Conservation (phyloP, 352 stramenopile species). For the Globisporangium barbulae region DNA sequence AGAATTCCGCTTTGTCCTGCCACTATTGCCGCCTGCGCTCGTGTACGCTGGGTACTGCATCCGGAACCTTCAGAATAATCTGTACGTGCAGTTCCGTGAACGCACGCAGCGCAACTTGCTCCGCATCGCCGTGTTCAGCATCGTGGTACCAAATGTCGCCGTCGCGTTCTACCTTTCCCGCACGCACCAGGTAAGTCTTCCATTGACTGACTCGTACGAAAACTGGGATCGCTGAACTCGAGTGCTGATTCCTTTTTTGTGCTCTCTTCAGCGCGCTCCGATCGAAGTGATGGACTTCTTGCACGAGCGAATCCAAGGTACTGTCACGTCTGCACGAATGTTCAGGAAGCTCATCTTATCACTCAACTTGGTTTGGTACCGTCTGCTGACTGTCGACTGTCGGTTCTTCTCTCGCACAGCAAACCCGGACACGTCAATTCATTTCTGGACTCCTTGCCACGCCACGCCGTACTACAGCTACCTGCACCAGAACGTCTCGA, state of each 20-base stretch:
- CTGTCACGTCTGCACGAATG: not conserved
- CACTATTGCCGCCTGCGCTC: constrained; percentile 62
- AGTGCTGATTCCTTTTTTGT: not conserved
- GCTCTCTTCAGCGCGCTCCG: constrained; percentile 43
- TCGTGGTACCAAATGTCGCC: constrained; percentile 64
- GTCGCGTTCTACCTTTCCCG: constrained; percentile 69
- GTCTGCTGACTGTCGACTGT: not conserved
- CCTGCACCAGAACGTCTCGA: constrained; percentile 74
- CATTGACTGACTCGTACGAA: constrained; percentile 1
- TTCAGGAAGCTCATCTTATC: too few species aligned
- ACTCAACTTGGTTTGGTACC: not conserved
- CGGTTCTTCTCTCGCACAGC: constrained; percentile 17
- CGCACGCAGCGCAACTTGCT: constrained; percentile 57
- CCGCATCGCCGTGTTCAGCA: constrained; percentile 36
- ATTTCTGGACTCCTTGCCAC: constrained; percentile 87
- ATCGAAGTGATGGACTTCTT: constrained; percentile 83
- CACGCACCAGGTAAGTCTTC: constrained; percentile 40
- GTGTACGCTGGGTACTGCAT: constrained; percentile 79
- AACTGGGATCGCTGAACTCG: not conserved
- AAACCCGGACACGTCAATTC: constrained; percentile 46
- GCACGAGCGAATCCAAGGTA: constrained; percentile 50
- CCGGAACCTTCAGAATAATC: constrained; percentile 57
- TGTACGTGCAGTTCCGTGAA: constrained; percentile 54
- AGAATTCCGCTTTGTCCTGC: constrained; percentile 88
- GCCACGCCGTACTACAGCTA: constrained; percentile 88